Conservation (phyloP, 2,329 filamentous ascomycete species). For the Aspergillus piperis region DNA sequence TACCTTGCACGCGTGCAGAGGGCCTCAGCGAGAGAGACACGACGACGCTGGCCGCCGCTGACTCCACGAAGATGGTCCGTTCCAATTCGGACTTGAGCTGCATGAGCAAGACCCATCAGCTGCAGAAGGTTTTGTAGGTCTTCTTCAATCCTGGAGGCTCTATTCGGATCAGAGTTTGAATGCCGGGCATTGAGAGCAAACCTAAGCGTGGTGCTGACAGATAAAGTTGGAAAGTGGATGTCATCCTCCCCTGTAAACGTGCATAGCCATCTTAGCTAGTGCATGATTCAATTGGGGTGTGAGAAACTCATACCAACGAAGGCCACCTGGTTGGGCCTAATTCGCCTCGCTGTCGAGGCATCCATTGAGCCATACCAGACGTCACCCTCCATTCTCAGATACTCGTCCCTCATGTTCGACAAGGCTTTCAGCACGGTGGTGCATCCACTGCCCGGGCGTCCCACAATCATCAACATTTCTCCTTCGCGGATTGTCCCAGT, state of each 20-base stretch:
- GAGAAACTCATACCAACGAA: not conserved
- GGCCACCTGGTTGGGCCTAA: not conserved
- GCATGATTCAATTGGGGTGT: not conserved
- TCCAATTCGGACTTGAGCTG: conserved; percentile 78
- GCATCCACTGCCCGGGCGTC: conserved; percentile 70
- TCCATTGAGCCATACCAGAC: not conserved
- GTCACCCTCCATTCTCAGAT: conserved; percentile 62
- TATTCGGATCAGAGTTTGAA: not conserved
- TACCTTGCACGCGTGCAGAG: conserved; percentile 65
- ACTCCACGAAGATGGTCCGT: conserved; percentile 77
- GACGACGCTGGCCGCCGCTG: conserved; percentile 73
- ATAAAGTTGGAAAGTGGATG: conserved; percentile 77
- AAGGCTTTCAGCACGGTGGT: conserved; percentile 68
- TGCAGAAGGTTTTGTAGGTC: not conserved
- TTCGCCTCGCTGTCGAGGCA: too few species aligned
- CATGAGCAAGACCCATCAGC: conserved; percentile 10
- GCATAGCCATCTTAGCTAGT: too few species aligned
- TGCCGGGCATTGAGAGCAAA: conserved; percentile 57
- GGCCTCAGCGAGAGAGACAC: conserved; percentile 76
- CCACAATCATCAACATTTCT: conserved; percentile 78
- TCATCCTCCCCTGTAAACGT: conserved; percentile 71
- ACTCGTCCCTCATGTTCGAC: conserved; percentile 63
- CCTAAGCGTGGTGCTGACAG: conserved; percentile 77
- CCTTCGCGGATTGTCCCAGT: not conserved
- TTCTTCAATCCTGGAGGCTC: not conserved